phyloP scores from a whole-genome alignment of 176 grass and related monocot species.

The Carex myosuroides region DNA sequence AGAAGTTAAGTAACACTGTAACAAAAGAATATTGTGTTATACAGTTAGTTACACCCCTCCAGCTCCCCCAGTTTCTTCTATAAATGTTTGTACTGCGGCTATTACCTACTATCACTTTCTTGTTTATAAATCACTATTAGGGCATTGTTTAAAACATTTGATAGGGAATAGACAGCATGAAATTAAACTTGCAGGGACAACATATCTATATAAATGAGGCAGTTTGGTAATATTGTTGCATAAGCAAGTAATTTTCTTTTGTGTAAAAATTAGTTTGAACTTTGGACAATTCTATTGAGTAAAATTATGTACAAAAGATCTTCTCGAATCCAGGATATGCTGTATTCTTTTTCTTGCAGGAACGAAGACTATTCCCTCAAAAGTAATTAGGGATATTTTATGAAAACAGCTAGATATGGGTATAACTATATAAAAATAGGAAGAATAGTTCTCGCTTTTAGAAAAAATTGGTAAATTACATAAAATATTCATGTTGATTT shows the following conservation, averaged over 20 bases:
- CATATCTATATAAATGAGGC: neutral
- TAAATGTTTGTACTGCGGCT: neutral
- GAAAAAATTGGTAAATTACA: conserved; percentile 1
- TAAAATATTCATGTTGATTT: neutral
- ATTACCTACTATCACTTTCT: neutral
- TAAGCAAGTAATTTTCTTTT: neutral
- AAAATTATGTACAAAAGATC: neutral
- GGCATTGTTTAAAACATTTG: neutral
- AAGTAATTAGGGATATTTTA: neutral
- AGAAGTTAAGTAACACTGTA: neutral
- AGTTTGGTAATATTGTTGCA: neutral
- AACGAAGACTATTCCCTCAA: neutral
- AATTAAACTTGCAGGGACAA: neutral
- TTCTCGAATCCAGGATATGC: neutral
- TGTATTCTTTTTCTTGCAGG: neutral
- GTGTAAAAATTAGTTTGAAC: neutral
- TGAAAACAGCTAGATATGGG: neutral
- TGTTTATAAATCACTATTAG: neutral
- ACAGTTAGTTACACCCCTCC: neutral
- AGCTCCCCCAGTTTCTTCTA: neutral
- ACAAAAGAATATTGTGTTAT: neutral
- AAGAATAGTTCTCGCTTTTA: neutral
- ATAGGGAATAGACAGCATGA: neutral
- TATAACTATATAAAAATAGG: neutral
- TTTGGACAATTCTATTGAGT: neutral